Base-by-base conservation (phyloP, 202 grass and related monocot genomes). In the Schoenoplectus tabernaemontani region DNA sequence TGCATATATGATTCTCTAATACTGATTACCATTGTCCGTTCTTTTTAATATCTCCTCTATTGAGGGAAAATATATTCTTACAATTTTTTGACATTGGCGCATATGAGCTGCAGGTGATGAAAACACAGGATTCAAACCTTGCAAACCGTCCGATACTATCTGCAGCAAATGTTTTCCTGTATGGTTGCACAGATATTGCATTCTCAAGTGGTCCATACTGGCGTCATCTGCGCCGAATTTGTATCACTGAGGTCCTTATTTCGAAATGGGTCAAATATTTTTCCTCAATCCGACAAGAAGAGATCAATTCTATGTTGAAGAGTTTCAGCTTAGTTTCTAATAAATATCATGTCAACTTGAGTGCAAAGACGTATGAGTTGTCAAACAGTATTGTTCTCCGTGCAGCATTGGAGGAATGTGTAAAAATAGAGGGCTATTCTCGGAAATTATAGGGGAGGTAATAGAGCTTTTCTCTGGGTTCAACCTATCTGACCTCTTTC, bases 101-200 rank as follows among this genome's bases (percentile, higher is more conserved):
- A 64, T 37, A 34, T 15, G 37, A 64, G n/a, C 1, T 64, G 8
- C 28, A 64, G 61, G 60, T 84, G 16, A 11, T 84, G 26, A 59
- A 79, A 26, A 69, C 33, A 6, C 82, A 84, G 4, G 82, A 84
- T 39, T 7, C 53, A 26, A 68, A 76, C 28, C 33, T 76, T 54
- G 72, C 47, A 5, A 53, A n/a, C 32, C 72, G 72, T 3, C 72
- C 47, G 0, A 16, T 37, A 10, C 1, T 79, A 10, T 34, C 32
- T 33, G 46, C 51, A 33, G 72, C 23, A 73, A 28, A 73, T 47
- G 44, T 53, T 76, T 32, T 53, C 24, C 56, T 3, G 47, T 76
- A 76, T 12, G 48, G 51, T 57, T 19, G 26, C 32, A 33, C 72
- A 53, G 72, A 76, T 76, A 47, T 76, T 10, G 28, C 32, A 6